A percentile compares a stretch with the other conserved stretches of the same genome.
phyloP scores from a whole-genome alignment of 2,329 filamentous ascomycete genomes.

The Talaromyces sp. region DNA sequence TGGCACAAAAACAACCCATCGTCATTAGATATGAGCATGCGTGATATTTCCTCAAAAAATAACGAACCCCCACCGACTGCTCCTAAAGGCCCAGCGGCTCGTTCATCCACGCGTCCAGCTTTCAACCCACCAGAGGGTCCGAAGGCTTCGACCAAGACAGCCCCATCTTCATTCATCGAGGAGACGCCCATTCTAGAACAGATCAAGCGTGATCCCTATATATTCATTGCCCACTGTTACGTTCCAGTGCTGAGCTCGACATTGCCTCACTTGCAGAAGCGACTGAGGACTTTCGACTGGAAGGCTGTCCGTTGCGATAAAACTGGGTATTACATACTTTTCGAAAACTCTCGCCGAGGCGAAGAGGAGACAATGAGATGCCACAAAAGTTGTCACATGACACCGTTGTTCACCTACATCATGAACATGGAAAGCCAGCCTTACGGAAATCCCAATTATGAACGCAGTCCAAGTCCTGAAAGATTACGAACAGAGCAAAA shows the following conservation, averaged over 20 bases:
- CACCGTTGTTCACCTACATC: constrained; percentile 82
- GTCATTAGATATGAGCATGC: constrained; percentile 25
- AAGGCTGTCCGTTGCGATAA: constrained; percentile 78
- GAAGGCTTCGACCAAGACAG: constrained; percentile 32
- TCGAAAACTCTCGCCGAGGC: constrained; percentile 71
- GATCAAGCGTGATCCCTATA: constrained; percentile 76
- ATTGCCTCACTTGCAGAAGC: constrained; percentile 82
- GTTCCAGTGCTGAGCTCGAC: constrained; percentile 85
- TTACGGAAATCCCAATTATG: constrained; percentile 62
- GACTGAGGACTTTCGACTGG: constrained; percentile 76
- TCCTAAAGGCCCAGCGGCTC: constrained; percentile 75
- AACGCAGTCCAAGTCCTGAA: constrained; percentile 45
- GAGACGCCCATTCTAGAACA: constrained; percentile 61
- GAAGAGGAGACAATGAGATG: constrained; percentile 78
- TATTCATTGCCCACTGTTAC: constrained; percentile 81
- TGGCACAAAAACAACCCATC: constrained; percentile 51
- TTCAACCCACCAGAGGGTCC: constrained; percentile 33
- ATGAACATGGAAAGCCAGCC: constrained; percentile 86
- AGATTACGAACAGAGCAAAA: constrained; percentile 44
- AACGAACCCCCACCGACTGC: constrained; percentile 73
- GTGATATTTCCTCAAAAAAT: constrained; percentile 40
- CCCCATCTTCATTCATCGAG: constrained; percentile 55
- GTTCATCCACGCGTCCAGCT: constrained; percentile 33
- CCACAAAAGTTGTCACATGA: constrained; percentile 71
- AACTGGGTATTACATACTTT: constrained; percentile 88